Conservation (phyloP, 2,329 filamentous ascomycete species). For the Cercospora brassicicola region DNA sequence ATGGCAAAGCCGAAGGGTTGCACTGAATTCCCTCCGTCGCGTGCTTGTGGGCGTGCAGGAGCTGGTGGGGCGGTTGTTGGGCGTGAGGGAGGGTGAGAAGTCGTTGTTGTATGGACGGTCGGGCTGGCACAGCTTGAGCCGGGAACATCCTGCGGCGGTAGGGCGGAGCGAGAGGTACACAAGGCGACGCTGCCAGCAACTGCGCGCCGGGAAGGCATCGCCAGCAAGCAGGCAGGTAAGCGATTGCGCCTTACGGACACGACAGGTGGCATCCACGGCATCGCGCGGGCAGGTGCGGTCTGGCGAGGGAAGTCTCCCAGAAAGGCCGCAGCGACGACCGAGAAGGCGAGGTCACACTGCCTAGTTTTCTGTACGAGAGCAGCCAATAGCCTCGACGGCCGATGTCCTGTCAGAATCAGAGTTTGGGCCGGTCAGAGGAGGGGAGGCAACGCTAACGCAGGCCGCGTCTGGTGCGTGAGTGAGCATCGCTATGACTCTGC, state of each 20-base stretch:
- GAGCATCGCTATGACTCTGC: not conserved
- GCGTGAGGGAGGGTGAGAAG: not conserved
- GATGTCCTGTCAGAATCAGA: not conserved
- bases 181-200: not conserved
- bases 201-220: not conserved
- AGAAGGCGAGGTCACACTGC: not conserved
- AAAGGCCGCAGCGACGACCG: not conserved
- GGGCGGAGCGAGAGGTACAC: constrained; percentile 10
- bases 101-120: not conserved
- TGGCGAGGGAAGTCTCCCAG: not conserved
- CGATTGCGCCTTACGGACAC: not conserved
- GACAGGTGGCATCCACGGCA: not conserved
- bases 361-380: not conserved
- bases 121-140: not conserved
- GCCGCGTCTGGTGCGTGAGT: not conserved
- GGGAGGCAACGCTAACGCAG: not conserved
- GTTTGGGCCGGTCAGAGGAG: constrained; percentile 7
- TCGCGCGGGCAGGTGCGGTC: not conserved
- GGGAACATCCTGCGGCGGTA: not conserved
- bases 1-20: not conserved
- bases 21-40: not conserved
- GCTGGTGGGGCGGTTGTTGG: not conserved
- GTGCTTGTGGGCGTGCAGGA: not conserved
- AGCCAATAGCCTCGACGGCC: not conserved
- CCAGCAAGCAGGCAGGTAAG: not conserved